Evolutionary conservation across 345 rosid genomes (phyloP).

Genomic region (Arabidopsis arenosa): DNA sequence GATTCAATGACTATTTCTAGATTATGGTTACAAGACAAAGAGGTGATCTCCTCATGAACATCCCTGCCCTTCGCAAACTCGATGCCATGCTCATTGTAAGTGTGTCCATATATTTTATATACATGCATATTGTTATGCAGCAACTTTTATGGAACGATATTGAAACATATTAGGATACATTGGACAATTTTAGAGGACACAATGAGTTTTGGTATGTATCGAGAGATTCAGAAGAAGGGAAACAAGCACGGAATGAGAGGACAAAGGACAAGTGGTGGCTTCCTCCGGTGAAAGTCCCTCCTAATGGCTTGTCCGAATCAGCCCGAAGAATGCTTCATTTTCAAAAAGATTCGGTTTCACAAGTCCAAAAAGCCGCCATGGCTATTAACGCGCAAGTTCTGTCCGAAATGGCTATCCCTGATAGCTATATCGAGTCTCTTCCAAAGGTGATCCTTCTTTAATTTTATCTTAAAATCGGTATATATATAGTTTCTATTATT

Average conservation of each 20-base stretch:
- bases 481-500: not conserved
- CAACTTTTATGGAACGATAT: conserved; percentile 39
- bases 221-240: conserved; percentile 56
- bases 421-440: conserved; percentile 82
- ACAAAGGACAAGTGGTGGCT: conserved; percentile 77
- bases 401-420: conserved; percentile 84
- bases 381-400: conserved; percentile 86
- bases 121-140: conserved; percentile 3
- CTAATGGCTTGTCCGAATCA: conserved; percentile 62
- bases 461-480: not conserved
- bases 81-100: conserved; percentile 63
- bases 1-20: conserved; percentile 40
- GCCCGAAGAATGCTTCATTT: conserved; percentile 61
- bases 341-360: conserved; percentile 83
- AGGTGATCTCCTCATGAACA: conserved; percentile 66
- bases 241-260: conserved; percentile 44
- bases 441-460: conserved; percentile 60
- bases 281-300: conserved; percentile 74
- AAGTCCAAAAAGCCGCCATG: conserved; percentile 91
- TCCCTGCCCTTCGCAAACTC: conserved; percentile 65
- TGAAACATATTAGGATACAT: conserved; percentile 53
- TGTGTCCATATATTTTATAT: not conserved
- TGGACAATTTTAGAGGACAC: conserved; percentile 66
- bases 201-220: conserved; percentile 63
- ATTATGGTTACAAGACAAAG: conserved; percentile 67